Conservation (phyloP, 805 yeast genomes). For the Henningerozyma blattae region DNA sequence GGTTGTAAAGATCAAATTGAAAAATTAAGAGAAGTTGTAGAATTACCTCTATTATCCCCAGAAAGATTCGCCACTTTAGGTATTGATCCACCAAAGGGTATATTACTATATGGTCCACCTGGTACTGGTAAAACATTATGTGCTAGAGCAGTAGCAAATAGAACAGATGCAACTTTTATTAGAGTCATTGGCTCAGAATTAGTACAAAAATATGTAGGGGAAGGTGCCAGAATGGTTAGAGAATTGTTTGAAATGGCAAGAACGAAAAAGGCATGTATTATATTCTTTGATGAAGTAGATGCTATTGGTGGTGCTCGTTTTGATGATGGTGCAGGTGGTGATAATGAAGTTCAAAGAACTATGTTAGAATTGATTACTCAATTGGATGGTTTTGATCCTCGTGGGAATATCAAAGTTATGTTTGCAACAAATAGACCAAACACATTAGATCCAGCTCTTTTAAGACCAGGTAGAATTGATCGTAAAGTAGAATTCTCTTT, state of each 20-base stretch:
- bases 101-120: slow-evolving; percentile 92
- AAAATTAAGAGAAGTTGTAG: slow-evolving; percentile 91
- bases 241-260: slow-evolving; percentile 99
- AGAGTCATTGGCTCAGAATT: slow-evolving; percentile 97
- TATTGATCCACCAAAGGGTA: slow-evolving; percentile 98
- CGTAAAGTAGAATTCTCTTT: slow-evolving; percentile 94
- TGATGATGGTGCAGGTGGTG: slow-evolving; percentile 99
- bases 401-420: slow-evolving; percentile 98
- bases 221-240: slow-evolving; percentile 99
- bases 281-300: slow-evolving; percentile 96
- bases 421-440: slow-evolving; percentile 98
- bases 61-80: slow-evolving; percentile 95
- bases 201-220: slow-evolving; percentile 98
- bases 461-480: slow-evolving; percentile 98
- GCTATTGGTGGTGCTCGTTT: slow-evolving; percentile 99
- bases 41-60: slow-evolving; percentile 84
- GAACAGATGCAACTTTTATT: slow-evolving; percentile 97
- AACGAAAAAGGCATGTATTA: slow-evolving; percentile 94
- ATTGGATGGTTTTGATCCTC: slow-evolving; percentile 95
- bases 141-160: slow-evolving; percentile 98
- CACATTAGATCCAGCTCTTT: slow-evolving; percentile 92
- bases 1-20: slow-evolving; percentile 98
- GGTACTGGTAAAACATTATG: slow-evolving; percentile 98
- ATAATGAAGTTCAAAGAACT: slow-evolving; percentile 97
- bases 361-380: slow-evolving; percentile 98